Base-by-base conservation (phyloP, 495 filamentous ascomycete genomes). In the Aspergillus cavernicola region DNA sequence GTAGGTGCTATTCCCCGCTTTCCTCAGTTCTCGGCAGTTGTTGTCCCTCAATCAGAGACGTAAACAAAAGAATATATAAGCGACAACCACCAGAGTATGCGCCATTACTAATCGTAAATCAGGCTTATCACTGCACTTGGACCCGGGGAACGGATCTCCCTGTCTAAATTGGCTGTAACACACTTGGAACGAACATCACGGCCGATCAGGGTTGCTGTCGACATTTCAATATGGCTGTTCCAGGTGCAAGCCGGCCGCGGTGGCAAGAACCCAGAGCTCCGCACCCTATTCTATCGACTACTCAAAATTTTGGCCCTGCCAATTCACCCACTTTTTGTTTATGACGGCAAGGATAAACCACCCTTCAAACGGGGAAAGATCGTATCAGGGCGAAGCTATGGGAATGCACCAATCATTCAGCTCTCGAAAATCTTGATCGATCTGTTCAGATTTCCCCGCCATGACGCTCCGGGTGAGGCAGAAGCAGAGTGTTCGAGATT, bases 171-270 rank as follows among this genome's bases (percentile, higher is more conserved):
- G 44, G 86, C 91, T 24, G 77, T 89, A 32, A 77, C 87, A 15
- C 84, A 88, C 50, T 78, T 92, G 52, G 85, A 90, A 56, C 67
- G 80, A 28, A 83, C 79, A 35, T 77, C 80, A 19, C 80, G 85
- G 4, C 90, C 93, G 0, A 75, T 97, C 6, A 84, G 91, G 12
- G 76, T 99, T 23, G 95, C 95, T 16, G 89, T 99, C 44, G 95
- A 99, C 65, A 87, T 93, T 53, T 90, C 90, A 0, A 97, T 99
- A 66, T 99, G 95, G 95, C 85, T 96, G 19, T 97, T 96, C 62
- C 93, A 99, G 62, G 85, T 86, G 7, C 91, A 95, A 58, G 84
- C 90, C 7, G 85, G 88, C 15, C 81, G 86, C 67, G 91, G 93
- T 19, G 95, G 95, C 41, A 82, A 81, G 22, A 97, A 97, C 63